Base-by-base conservation (phyloP, 2,329 filamentous ascomycete species). In the Alternaria sp. region DNA sequence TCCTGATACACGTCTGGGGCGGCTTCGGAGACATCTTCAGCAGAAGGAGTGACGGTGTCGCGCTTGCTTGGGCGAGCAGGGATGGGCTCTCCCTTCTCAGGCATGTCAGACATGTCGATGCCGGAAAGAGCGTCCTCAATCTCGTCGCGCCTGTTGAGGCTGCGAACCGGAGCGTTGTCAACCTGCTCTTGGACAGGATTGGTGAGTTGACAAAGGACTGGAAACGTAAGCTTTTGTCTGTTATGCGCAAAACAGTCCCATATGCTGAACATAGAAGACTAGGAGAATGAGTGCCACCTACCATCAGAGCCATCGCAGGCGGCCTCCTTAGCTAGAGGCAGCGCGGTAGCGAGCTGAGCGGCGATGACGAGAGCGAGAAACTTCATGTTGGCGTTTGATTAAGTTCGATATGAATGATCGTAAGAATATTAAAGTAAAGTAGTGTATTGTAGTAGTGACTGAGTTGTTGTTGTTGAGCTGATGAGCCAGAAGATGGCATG, bases 341-440 rank as follows among this genome's bases (percentile, higher is more conserved):
- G 20, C 32, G 46, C 46, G 22, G 20, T 9, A 8, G 46, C 46
- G 32, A 50, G 46, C 32, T 50, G 46, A 50, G 46, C 46, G 34
- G 46, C 46, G 6, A 36, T 5, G 46, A 50, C 12, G 4, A 50
- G 9, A 50, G 46, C 46, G 20, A 50, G 34, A 36, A 50, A 50
- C 46, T 50, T 50, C 46, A 50, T 50, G 10, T 50, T 50, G 32
- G 18, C 46, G 46, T 25, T 27, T 50, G 32, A 50, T 12, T 38
- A 36, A 50, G 5, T 50, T 50, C 32, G 30, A 25, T 50, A 4
- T 22, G 20, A 50, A 50, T 11, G 46, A 50, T 50, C 20, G 46
- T 50, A 50, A 50, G 46, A 50, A 50, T 50, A 50, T 50, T 50
- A 50, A 22, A 50, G 46, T 43, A 43, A 41, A 22, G 10, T 43